phyloP scores from a whole-genome alignment of 2,329 filamentous ascomycete genomes.

The Akanthomyces uredinophilus region DNA sequence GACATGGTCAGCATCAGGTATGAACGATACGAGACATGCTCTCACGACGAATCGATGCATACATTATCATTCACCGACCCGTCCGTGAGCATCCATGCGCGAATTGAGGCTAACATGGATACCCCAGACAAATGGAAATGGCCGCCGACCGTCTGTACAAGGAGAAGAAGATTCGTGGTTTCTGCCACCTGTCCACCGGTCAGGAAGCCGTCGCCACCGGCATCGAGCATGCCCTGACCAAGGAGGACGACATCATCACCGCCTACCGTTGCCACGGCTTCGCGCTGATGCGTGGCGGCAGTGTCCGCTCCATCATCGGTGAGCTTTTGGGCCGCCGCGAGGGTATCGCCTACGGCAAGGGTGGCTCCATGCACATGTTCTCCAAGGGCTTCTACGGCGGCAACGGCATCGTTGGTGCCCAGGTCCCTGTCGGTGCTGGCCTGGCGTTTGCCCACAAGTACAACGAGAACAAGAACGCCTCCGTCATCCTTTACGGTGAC shows the following conservation, averaged over 20 bases:
- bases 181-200: slow-evolving; percentile 97
- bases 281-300: slow-evolving; percentile 90
- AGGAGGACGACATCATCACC: slow-evolving; percentile 91
- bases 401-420: slow-evolving; percentile 97
- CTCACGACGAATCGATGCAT: neutral
- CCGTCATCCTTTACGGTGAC: slow-evolving; percentile 90
- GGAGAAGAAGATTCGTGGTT: slow-evolving; percentile 99
- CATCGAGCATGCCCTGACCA: slow-evolving; percentile 92
- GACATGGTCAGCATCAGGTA: slow-evolving; percentile 96
- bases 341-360: slow-evolving; percentile 98
- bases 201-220: slow-evolving; percentile 97
- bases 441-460: slow-evolving; percentile 98
- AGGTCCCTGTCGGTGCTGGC: slow-evolving; percentile 94
- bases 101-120: slow-evolving; percentile 24
- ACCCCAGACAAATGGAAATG: slow-evolving; percentile 94
- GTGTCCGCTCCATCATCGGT: slow-evolving; percentile 88
- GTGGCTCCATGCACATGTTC: slow-evolving; percentile 99
- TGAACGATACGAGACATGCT: slow-evolving; percentile 27
- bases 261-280: slow-evolving; percentile 99
- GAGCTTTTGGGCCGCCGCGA: slow-evolving; percentile 92
- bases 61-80: no score
- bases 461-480: slow-evolving; percentile 76
- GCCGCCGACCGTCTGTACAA: slow-evolving; percentile 98
- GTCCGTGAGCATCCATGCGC: neutral
- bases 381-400: slow-evolving; percentile 95